Evolutionary conservation across 2,329 filamentous ascomycete species (phyloP), one percentile per base, ranked within the genome.

Genomic region (Blastomyces silverae): DNA sequence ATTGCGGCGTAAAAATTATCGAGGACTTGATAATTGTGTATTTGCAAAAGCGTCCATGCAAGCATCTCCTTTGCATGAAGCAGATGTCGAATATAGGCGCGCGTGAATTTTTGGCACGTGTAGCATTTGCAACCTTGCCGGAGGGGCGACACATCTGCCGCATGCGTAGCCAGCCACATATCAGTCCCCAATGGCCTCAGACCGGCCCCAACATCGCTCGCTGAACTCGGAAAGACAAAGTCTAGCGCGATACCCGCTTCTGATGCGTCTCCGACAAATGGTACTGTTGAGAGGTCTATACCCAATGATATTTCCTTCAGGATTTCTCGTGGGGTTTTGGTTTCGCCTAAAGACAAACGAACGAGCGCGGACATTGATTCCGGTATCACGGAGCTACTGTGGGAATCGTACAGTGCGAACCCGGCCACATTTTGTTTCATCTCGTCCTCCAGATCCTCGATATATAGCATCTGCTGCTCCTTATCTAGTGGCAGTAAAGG

Each of bases 1-100:
- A 96, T 80, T 0, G 81, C 84, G 0, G 79, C 76, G 75, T 97
- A 96, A 79, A 97, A 96, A 0, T 78, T 71, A 57, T 85, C 83
- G 63, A 96, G 77, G 8, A 89, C 78, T 66, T 87, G 83, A 74
- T 95, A 87, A 74, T 99, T 99, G 78, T 99, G 94, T 3, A 96
- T 83, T 75, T 97, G 93, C 8, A 99, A 82, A 8, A 99, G 82
- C 0, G 89, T 90, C 94, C 94, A 99, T 31, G 89, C 93, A 4
- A 97, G 85, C 94, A 99, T 97, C 77, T 99, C 94, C 73, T 92
- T 95, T 0, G 94, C 92, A 58, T 86, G 83, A 6, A 99, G 84
- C 0, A 97, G 83, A 75, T 99, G 94, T 69, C 92, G 89, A 46
- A 99, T 73, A 76, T 90, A 99, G 0, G 94, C 93, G 61, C 88